phyloP scores from a whole-genome alignment of 2,329 filamentous ascomycete genomes.

The Aspergillus ruber region DNA sequence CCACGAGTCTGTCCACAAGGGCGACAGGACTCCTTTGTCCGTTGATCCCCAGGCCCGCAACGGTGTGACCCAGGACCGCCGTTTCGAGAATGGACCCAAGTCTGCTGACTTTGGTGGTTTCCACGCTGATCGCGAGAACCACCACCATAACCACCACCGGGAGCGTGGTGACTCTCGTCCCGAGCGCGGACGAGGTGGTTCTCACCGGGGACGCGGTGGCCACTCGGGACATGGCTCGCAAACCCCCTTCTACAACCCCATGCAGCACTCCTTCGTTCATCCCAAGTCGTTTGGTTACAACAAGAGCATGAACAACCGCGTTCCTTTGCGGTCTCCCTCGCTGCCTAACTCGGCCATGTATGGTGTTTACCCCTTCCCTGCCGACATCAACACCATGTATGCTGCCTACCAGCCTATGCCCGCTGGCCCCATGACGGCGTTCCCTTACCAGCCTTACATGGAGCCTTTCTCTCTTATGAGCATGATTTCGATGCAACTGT shows the following conservation, averaged over 20 bases:
- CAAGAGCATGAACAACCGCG: constrained; percentile 36
- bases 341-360: constrained; percentile 52
- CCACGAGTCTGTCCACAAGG: constrained; percentile 22
- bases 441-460: constrained; percentile 53
- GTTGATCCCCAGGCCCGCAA: constrained; percentile 30
- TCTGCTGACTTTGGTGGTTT: constrained; percentile 31
- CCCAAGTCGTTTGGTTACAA: constrained; percentile 37
- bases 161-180: constrained; percentile 17
- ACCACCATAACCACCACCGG: constrained; percentile 32
- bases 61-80: constrained; percentile 26
- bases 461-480: constrained; percentile 51
- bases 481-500: constrained; percentile 57
- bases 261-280: constrained; percentile 34
- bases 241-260: constrained; percentile 32
- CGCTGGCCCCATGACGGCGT: constrained; percentile 49
- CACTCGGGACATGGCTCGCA: constrained; percentile 31
- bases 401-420: constrained; percentile 52
- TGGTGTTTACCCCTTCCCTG: constrained; percentile 36
- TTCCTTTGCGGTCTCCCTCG: constrained; percentile 55
- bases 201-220: constrained; percentile 36
- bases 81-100: constrained; percentile 33
- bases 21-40: constrained; percentile 20
- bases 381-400: constrained; percentile 49
- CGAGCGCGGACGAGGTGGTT: constrained; percentile 34
- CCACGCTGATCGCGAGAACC: constrained; percentile 26